These are phyloP conservation scores for Fusarium albidum DNA, from an alignment of 2,329 filamentous ascomycete genomes.

Conservation along the genomic window DNA sequence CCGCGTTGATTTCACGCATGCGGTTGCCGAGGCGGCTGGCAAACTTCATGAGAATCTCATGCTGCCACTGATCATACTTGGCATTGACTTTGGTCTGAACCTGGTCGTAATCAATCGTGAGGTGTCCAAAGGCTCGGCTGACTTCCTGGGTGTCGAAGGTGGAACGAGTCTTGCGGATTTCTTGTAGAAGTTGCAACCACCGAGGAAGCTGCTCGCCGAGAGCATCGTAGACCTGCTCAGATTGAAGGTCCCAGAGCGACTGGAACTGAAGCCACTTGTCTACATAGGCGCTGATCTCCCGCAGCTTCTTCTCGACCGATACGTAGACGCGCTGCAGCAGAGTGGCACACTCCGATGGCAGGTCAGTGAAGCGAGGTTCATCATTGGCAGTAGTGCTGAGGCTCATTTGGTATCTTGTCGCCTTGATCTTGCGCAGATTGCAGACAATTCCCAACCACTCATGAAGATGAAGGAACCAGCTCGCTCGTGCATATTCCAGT, in stretches of 20 bases:
- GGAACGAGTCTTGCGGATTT: conserved; percentile 92
- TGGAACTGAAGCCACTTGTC: conserved; percentile 99
- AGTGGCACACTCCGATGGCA: conserved; percentile 84
- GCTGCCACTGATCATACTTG: conserved; percentile 99
- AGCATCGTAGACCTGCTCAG: conserved; percentile 92
- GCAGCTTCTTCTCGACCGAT: conserved; percentile 83
- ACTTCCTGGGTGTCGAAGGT: conserved; percentile 98
- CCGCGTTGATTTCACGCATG: conserved; percentile 90
- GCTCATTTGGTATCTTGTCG: conserved; percentile 92
- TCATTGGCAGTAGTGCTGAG: conserved; percentile 72
- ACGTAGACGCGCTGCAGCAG: conserved; percentile 82
- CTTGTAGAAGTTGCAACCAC: conserved; percentile 95
- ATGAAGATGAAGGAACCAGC: conserved; percentile 92
- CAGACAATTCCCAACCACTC: conserved; percentile 94
- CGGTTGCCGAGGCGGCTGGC: conserved; percentile 86
- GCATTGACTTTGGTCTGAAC: conserved; percentile 98
- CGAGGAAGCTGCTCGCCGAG: conserved; percentile 89
- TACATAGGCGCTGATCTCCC: conserved; percentile 83
- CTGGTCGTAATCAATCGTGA: conserved; percentile 97
- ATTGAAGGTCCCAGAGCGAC: conserved; percentile 96
- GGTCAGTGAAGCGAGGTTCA: conserved; percentile 79
- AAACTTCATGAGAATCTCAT: conserved; percentile 95
- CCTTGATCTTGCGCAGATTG: conserved; percentile 92
- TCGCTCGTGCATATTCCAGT: conserved; percentile 87
- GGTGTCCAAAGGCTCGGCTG: conserved; percentile 89